Evolutionary conservation across 1,139 yeast genomes (phyloP), one percentile per base, ranked within the genome.

Genomic region (Lodderomyces metapsilosis): DNA sequence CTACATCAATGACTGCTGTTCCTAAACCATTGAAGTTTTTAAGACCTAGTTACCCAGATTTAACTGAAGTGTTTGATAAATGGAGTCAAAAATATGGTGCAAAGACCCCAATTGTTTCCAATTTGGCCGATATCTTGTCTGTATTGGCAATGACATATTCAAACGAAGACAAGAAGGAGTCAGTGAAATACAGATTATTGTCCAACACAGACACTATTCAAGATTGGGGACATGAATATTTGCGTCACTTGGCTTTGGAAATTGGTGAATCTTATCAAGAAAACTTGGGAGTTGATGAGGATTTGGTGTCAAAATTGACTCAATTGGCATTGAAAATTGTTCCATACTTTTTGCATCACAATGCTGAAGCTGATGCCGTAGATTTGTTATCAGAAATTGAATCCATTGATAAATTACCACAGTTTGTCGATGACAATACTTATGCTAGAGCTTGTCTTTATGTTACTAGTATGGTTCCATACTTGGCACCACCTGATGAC

Each of bases 1-100:
- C 98, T 3, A 88, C 97, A 25, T 89, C 98, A 7, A 92, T 92
- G 97, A 94, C 98, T 2, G 99, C 99, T 1, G 98, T 94, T 37
- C 99, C 99, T 36, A 94, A 92, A 62, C 98, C 99, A 11, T 78
- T 92, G 66, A 94, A 94, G 69, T 94, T 94, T 61, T 75, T 94
- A 52, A 82, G 96, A 56, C 96, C 98, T 12, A 88, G 82, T 54
- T 92, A 84, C 60, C 84, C 84, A 15, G 59, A 74, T 23, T 72
- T 92, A 56, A 78, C 80, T 36, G 76, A 71, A 41, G 66, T 86
- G 33, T 87, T 85, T 60, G 82, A 79, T 37, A 67, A 72, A 27
- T 89, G 97, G 96, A 65, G 66, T 41, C 35, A 43, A 17, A 68
- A 71, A 27, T 88, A 96, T 95, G 66, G 71, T 5, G 65, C 65